Evolutionary conservation across 2,329 filamentous ascomycete species (phyloP).

Genomic region (Fusarium fujikuroi): DNA sequence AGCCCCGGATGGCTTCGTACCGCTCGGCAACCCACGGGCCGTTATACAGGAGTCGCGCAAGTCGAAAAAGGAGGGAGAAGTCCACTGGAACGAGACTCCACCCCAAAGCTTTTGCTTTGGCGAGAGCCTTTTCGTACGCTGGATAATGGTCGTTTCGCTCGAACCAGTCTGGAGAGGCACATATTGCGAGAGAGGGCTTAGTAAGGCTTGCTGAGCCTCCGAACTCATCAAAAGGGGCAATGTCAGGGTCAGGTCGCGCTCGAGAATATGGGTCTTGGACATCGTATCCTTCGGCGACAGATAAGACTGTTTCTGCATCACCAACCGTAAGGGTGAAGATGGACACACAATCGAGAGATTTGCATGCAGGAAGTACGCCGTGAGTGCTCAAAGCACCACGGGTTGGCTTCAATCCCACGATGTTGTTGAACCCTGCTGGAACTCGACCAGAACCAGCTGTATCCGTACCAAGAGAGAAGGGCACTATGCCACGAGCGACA

Average conservation of each 20-base stretch:
- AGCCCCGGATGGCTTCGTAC: conserved; percentile 60
- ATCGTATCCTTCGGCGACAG: conserved; percentile 60
- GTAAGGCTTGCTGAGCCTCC: conserved; percentile 3
- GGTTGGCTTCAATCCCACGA: conserved; percentile 63
- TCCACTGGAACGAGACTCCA: conserved; percentile 57
- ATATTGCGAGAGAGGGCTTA: conserved; percentile 52
- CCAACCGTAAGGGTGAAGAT: conserved; percentile 60
- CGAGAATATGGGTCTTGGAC: conserved; percentile 63
- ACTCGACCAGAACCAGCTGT: conserved; percentile 66
- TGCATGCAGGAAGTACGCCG: conserved; percentile 65
- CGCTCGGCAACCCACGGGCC: conserved; percentile 68
- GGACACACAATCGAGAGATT: conserved; percentile 67
- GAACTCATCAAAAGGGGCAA: conserved; percentile 45
- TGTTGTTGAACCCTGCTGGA: conserved; percentile 64
- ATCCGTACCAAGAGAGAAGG: conserved; percentile 67
- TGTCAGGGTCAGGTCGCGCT: conserved; percentile 34
- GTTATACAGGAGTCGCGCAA: conserved; percentile 65
- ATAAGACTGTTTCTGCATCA: conserved; percentile 62
- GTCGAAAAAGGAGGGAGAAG: conserved; percentile 62
- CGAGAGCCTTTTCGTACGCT: conserved; percentile 56
- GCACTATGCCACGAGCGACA: conserved; percentile 63
- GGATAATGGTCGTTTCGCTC: conserved; percentile 51
- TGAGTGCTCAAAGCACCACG: conserved; percentile 61
- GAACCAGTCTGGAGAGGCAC: conserved; percentile 54
- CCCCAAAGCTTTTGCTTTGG: conserved; percentile 51